Conservation (phyloP, 805 yeast species). For the Wickerhamiella siamensis region DNA sequence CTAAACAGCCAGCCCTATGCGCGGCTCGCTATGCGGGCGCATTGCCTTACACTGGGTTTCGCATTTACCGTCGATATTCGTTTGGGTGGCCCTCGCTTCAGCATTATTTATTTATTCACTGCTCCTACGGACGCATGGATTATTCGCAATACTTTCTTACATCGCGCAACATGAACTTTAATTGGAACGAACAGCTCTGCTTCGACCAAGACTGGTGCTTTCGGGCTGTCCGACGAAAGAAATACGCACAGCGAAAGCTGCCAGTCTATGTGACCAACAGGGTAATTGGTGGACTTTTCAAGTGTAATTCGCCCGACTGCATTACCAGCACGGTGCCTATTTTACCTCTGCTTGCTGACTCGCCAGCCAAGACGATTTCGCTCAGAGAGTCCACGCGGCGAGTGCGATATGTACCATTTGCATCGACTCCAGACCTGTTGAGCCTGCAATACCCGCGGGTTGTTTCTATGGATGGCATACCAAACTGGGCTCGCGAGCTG, state of each 20-base stretch:
- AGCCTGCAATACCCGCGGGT: constrained; percentile 21
- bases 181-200: constrained; percentile 11
- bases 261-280: constrained; percentile 40
- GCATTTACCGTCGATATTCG: constrained; percentile 35
- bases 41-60: constrained; percentile 40
- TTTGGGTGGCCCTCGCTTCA: constrained; percentile 32
- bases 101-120: constrained; percentile 35
- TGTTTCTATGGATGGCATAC: constrained; percentile 1
- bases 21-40: constrained; percentile 5
- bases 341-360: constrained; percentile 47
- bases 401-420: constrained; percentile 41
- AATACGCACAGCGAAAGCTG: constrained; percentile 33
- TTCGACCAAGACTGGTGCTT: constrained; percentile 30
- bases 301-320: constrained; percentile 23
- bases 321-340: constrained; percentile 30
- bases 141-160: constrained; percentile 10
- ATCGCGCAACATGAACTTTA: constrained; percentile 10
- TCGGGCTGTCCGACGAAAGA: constrained; percentile 44
- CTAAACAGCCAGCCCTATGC: constrained; percentile 9
- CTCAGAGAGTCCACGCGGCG: constrained; percentile 14
- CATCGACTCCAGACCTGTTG: constrained; percentile 36
- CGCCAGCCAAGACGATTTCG: constrained; percentile 34
- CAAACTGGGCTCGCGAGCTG: constrained; percentile 34
- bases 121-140: constrained; percentile 32
- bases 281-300: constrained; percentile 51